phyloP scores from a whole-genome alignment of 192 early-diverging fungal genomes.

The Coemansia sp. region DNA sequence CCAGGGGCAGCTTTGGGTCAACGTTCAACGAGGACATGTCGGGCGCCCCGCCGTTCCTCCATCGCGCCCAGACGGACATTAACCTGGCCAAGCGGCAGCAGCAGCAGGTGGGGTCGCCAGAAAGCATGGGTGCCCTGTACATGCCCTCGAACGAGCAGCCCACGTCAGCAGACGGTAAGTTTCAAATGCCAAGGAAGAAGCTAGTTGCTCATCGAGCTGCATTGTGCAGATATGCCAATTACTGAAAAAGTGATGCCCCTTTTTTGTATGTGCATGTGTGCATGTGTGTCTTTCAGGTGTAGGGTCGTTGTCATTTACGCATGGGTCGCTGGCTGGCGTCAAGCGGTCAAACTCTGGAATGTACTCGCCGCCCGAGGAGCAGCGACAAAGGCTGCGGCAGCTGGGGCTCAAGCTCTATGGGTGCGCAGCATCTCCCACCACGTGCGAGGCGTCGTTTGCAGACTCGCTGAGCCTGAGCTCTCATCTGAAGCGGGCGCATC shows the following conservation, averaged over 20 bases:
- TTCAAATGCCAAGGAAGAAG: background rate
- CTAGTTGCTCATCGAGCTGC: no score
- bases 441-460: conserved; percentile 35
- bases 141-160: conserved; percentile 35
- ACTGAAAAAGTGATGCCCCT: background rate
- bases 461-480: conserved; percentile 38
- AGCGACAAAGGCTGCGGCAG: conserved; percentile 36
- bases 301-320: conserved; percentile 2
- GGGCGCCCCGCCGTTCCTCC: background rate
- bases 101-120: conserved; percentile 1
- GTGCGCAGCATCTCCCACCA: conserved; percentile 33
- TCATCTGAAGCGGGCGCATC: conserved; percentile 44
- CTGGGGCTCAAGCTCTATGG: conserved; percentile 47
- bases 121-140: conserved; percentile 31
- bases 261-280: background rate
- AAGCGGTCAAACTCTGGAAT: conserved; percentile 44
- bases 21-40: background rate
- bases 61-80: background rate
- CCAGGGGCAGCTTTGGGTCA: background rate
- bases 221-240: background rate
- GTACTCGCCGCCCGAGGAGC: conserved; percentile 47
- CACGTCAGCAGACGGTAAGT: conserved; percentile 23
- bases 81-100: background rate
- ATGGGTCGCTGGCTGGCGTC: conserved; percentile 12
- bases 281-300: background rate